Evolutionary conservation across 345 rosid species (phyloP).

Genomic region (Combretum micranthum): DNA sequence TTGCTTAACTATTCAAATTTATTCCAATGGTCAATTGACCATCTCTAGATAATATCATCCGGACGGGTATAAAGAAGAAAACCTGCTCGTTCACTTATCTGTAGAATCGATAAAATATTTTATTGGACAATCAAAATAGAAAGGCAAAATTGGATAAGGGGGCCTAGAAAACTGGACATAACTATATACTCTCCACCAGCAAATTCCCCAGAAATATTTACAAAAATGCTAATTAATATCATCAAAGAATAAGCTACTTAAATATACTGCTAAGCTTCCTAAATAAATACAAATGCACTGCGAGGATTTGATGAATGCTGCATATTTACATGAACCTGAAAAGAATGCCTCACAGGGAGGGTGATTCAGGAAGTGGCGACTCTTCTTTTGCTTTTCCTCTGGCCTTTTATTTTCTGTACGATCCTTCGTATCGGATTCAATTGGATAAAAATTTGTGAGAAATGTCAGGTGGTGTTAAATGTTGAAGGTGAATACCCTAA

Average conservation of each 20-base stretch:
- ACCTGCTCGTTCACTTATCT: too few species aligned
- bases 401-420: slow-evolving; percentile 17
- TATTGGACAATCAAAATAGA: too few species aligned
- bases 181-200: too few species aligned
- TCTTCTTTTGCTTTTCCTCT: neutral
- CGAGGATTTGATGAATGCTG: neutral
- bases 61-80: too few species aligned
- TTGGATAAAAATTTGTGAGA: slow-evolving; percentile 4
- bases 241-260: slow-evolving; percentile 8
- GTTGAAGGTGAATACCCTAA: slow-evolving; percentile 5
- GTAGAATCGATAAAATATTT: too few species aligned
- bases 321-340: slow-evolving; percentile 7
- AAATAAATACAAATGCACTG: neutral
- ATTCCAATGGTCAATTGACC: too few species aligned
- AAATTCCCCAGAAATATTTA: slow-evolving; percentile 2
- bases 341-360: neutral
- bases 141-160: too few species aligned
- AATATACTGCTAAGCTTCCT: neutral
- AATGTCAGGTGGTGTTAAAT: neutral
- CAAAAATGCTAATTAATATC: neutral
- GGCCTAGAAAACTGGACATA: too few species aligned
- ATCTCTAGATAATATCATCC: too few species aligned
- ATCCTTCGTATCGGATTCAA: slow-evolving; percentile 52
- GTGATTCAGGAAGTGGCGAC: neutral
- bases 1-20: too few species aligned